Percentiles rank a stretch among this genome's conserved stretches.
Evolutionary conservation across 2,329 filamentous ascomycete species (phyloP).

Genomic region (Xylaria sp.): DNA sequence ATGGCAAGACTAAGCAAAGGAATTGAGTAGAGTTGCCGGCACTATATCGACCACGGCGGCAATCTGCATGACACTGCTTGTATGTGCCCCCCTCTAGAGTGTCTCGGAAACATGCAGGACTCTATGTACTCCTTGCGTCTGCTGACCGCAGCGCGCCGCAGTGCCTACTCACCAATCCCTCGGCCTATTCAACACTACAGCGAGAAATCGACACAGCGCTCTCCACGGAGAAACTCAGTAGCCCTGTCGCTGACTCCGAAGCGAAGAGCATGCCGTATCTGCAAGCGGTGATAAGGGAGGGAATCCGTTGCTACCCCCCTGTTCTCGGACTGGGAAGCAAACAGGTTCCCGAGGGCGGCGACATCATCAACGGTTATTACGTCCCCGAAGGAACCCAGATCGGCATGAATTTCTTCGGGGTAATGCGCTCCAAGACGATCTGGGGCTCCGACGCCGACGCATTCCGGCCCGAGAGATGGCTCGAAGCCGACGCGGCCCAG

Average conservation of each 20-base stretch:
- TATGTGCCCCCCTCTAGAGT: too few relatives aligned
- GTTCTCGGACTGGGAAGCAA: conserved; percentile 42
- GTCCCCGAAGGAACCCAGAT: conserved; percentile 49
- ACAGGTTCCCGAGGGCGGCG: conserved; percentile 40
- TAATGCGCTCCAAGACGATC: conserved; percentile 46
- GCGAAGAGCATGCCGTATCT: conserved; percentile 44
- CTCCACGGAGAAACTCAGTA: conserved; percentile 31
- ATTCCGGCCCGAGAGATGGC: conserved; percentile 52
- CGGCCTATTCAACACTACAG: conserved; percentile 28
- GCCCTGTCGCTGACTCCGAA: conserved; percentile 39
- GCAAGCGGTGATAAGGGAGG: conserved; percentile 49
- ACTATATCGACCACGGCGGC: conserved; percentile 36
- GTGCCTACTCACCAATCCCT: conserved; percentile 34
- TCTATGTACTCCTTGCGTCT: too few relatives aligned
- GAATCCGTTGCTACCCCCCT: conserved; percentile 46
- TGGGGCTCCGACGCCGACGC: conserved; percentile 41
- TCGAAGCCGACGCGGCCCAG: conserved; percentile 43
- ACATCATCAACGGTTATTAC: conserved; percentile 38
- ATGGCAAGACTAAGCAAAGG: not conserved
- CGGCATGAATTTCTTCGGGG: conserved; percentile 46
- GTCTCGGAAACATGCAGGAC: too few relatives aligned
- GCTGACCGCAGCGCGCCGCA: too few relatives aligned
- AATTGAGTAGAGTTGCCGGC: conserved; percentile 30
- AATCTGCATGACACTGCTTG: conserved; percentile 36
- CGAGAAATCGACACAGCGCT: conserved; percentile 31